These are phyloP conservation scores for Aspergillus thermomutatus DNA, from an alignment of 2,329 filamentous ascomycete genomes.

Conservation along the genomic window DNA sequence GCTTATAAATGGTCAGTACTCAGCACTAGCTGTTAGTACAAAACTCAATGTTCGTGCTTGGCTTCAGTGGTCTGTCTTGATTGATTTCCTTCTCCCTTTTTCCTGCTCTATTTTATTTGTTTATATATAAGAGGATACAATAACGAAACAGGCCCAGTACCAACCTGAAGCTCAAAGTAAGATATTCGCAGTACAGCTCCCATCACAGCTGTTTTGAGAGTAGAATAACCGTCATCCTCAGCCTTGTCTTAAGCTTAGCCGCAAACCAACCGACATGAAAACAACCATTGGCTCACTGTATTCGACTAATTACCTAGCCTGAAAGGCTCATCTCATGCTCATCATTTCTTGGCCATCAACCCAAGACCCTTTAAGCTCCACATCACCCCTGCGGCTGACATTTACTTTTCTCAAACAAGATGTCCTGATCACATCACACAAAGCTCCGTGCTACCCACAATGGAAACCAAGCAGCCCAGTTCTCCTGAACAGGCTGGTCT, in stretches of 20 bases:
- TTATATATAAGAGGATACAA: not conserved
- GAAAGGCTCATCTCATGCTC: not conserved
- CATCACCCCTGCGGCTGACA: not conserved
- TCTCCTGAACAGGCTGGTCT: not conserved
- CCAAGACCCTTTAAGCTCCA: not conserved
- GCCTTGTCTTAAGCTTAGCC: not conserved
- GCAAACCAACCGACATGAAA: not conserved
- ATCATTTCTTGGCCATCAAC: not conserved
- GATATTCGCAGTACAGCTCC: no score
- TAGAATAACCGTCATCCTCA: not conserved
- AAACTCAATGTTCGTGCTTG: not conserved
- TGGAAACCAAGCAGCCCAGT: not conserved
- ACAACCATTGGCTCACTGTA: not conserved
- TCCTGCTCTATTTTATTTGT: not conserved
- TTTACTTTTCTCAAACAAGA: not conserved
- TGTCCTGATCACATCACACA: not conserved
- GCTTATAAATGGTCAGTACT: no score
- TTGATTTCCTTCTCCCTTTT: not conserved
- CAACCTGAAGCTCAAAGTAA: no score
- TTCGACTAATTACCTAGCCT: not conserved
- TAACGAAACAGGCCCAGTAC: not conserved
- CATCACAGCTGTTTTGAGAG: not conserved
- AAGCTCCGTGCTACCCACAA: not conserved
- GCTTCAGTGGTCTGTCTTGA: not conserved
- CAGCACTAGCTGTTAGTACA: not conserved